phyloP scores from a whole-genome alignment of 2,329 filamentous ascomycete genomes.

The Monosporascus sp. region DNA sequence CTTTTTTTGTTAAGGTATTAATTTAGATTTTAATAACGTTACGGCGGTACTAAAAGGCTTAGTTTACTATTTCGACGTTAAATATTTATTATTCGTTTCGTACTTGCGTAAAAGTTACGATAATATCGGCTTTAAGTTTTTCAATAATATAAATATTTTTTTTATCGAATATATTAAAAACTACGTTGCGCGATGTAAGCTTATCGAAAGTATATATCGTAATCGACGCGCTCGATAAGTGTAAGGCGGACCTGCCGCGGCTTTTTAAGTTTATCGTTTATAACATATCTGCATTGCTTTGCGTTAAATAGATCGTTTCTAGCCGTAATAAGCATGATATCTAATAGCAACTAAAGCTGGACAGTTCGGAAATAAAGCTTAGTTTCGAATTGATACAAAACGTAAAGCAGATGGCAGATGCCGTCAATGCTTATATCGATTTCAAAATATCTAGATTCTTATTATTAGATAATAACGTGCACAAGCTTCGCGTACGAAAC shows the following conservation, averaged over 20 bases:
- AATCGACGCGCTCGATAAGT: conserved; percentile 3
- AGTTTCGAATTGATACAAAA: no score
- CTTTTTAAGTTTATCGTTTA: neutral
- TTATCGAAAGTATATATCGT: conserved; percentile 17
- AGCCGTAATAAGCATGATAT: conserved; percentile 36
- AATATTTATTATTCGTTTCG: fast-evolving
- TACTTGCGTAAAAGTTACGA: no score
- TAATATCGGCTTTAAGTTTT: no score
- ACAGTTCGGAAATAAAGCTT: no score
- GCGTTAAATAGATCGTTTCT: conserved; percentile 37
- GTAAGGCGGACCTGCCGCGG: neutral
- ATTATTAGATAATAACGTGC: no score
- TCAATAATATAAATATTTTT: fast-evolving
- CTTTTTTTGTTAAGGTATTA: conserved; percentile 32
- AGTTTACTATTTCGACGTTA: fast-evolving
- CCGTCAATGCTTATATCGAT: no score
- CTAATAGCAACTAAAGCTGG: no score
- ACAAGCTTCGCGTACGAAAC: no score
- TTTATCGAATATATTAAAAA: conserved; percentile 32
- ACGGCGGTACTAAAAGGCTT: no score
- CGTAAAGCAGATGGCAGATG: no score
- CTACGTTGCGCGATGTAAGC: conserved; percentile 32
- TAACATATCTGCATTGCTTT: neutral
- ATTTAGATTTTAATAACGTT: no score
- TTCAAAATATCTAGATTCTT: no score